phyloP scores from a whole-genome alignment of 768 basidiomycete species.

The Boletus barrowsii region DNA sequence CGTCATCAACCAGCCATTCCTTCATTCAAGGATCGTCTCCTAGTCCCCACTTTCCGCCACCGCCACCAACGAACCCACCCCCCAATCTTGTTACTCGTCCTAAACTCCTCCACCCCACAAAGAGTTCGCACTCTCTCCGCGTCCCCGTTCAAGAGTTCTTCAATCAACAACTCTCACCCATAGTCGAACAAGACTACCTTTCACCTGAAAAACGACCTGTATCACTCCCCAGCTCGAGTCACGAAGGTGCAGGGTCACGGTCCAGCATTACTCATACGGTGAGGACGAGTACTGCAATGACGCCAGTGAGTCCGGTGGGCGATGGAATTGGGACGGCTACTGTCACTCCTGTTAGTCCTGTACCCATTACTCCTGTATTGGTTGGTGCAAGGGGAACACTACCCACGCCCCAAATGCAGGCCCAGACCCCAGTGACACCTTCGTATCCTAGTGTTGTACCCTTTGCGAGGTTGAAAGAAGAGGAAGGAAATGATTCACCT shows the following conservation, averaged over 20 bases:
- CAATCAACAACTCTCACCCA: conserved; percentile 55
- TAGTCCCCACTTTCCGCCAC: conserved; percentile 34
- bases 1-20: conserved; percentile 13
- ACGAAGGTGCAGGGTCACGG: conserved; percentile 25
- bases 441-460: conserved; percentile 19
- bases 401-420: conserved; percentile 11
- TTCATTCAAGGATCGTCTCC: conserved; percentile 24
- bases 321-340: conserved; percentile 20
- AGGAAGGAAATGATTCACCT: conserved; percentile 29
- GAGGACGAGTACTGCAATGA: conserved; percentile 32
- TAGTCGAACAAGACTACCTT: conserved; percentile 62
- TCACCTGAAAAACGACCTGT: conserved; percentile 45
- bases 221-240: conserved; percentile 30
- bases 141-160: conserved; percentile 33
- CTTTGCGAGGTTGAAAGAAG: conserved; percentile 27
- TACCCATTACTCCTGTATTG: conserved; percentile 28
- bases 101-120: conserved; percentile 30
- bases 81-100: conserved; percentile 28
- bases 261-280: conserved; percentile 30
- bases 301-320: conserved; percentile 25
- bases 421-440: conserved; percentile 24
- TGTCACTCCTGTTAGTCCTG: conserved; percentile 28
- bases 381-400: conserved; percentile 14
- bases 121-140: conserved; percentile 44
- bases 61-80: conserved; percentile 30